phyloP scores from a whole-genome alignment of 2,329 filamentous ascomycete genomes.

The Hymenoscyphus linearis region DNA sequence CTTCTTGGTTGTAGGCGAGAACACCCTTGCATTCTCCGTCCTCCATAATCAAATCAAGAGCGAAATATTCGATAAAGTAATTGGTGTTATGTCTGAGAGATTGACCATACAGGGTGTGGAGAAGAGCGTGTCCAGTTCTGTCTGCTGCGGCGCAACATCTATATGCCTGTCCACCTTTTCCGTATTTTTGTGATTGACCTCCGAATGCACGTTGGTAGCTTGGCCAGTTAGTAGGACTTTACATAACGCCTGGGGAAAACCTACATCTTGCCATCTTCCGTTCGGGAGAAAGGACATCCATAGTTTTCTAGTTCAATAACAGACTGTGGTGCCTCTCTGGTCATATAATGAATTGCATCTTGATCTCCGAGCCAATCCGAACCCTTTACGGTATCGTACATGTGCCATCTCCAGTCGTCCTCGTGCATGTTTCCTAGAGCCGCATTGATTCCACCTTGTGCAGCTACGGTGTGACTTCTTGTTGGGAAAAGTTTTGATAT shows the following conservation, averaged over 20 bases:
- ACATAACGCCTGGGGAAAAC: conserved; percentile 23
- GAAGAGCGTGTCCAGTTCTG: conserved; percentile 91
- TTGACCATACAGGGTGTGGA: conserved; percentile 98
- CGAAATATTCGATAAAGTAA: conserved; percentile 99
- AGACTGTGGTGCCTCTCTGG: conserved; percentile 82
- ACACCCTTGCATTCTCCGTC: conserved; percentile 95
- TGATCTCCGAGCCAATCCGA: conserved; percentile 97
- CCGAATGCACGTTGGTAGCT: conserved; percentile 97
- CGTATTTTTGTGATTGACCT: conserved; percentile 91
- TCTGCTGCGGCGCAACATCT: conserved; percentile 76
- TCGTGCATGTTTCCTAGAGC: conserved; percentile 94
- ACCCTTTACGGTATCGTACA: conserved; percentile 98
- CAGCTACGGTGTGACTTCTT: conserved; percentile 77
- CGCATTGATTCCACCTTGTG: conserved; percentile 81
- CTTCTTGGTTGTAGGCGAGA: conserved; percentile 96
- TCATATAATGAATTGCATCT: conserved; percentile 99
- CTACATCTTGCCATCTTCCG: conserved; percentile 91
- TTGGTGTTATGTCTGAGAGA: conserved; percentile 97
- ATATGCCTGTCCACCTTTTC: conserved; percentile 97
- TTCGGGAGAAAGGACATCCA: conserved; percentile 93
- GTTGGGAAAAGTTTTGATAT: conserved; percentile 70
- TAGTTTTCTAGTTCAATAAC: conserved; percentile 97
- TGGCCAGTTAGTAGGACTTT: conserved; percentile 20
- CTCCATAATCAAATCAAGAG: conserved; percentile 94
- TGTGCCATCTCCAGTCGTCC: conserved; percentile 98